phyloP scores from a whole-genome alignment of 768 basidiomycete genomes.

The Chiua virens region DNA sequence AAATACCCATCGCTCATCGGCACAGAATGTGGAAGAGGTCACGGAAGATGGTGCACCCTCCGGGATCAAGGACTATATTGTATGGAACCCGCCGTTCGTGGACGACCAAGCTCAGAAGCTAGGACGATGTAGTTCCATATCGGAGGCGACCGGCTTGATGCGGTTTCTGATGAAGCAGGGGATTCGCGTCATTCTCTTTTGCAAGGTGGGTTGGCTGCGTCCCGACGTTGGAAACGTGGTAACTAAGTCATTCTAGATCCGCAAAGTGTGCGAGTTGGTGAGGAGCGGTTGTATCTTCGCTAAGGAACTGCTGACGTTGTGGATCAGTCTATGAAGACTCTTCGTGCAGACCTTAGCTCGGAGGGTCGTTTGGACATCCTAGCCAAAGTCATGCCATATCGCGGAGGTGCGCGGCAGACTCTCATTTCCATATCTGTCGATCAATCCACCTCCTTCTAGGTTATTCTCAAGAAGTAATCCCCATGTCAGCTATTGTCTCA shows the following conservation, averaged over 20 bases:
- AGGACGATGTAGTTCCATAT: constrained; percentile 57
- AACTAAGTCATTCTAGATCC: constrained; percentile 45
- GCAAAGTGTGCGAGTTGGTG: constrained; percentile 82
- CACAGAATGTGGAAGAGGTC: constrained; percentile 60
- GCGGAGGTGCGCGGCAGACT: constrained; percentile 61
- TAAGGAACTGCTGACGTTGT: constrained; percentile 9
- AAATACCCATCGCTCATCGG: background rate
- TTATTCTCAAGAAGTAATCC: constrained; percentile 65
- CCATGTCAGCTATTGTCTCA: background rate
- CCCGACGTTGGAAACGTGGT: background rate
- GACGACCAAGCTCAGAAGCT: constrained; percentile 53
- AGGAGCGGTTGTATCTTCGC: constrained; percentile 13
- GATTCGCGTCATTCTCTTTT: constrained; percentile 83
- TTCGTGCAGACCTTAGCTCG: constrained; percentile 67
- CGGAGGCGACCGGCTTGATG: constrained; percentile 73
- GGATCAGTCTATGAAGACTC: constrained; percentile 73
- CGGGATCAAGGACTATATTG: constrained; percentile 73
- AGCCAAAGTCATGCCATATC: constrained; percentile 74
- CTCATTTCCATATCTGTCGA: background rate
- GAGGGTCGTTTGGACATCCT: constrained; percentile 78
- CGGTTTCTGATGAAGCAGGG: constrained; percentile 80
- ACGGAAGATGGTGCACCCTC: constrained; percentile 82
- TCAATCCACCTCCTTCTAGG: constrained; percentile 39
- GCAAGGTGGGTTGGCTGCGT: constrained; percentile 52
- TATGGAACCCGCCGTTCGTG: constrained; percentile 71